Evolutionary conservation across 129 eudicot genomes (phyloP), one percentile per base, ranked within the genome.

Genomic region (Helianthus tuberosus): DNA sequence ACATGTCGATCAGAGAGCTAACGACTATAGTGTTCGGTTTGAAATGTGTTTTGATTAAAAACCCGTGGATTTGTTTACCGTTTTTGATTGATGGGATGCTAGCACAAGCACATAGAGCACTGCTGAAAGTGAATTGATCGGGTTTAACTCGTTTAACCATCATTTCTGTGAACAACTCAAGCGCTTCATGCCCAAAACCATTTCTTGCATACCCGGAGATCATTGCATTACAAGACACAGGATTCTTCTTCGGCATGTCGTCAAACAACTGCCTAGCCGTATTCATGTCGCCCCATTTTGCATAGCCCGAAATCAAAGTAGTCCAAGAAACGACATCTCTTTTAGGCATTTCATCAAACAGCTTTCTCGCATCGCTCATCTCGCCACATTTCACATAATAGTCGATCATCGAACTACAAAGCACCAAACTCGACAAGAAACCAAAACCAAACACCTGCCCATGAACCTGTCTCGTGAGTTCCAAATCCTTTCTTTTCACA

Each of bases 1-100:
- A 91, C 97, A 89, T 89, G 84, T 89, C 93, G 27, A 91, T 87
- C 29, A 91, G 86, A 43, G 96, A 81, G 80, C 93, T 84, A 64
- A 87, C 69, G 20, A 91, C 93, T 25, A 89, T 84, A 10, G 61
- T 66, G 77, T 89, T 91, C 16, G 97, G 92, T 36, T 72, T 84
- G 48, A 88, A 75, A 53, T 74, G 46, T 49, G 84, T 69, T 32
- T 73, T 77, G 59, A 84, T 32, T 76, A 91, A 55, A 79, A 14
- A 82, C 9, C 86, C 91, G 68, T 91, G 97, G 73, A 91, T 77
- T 84, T 91, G 89, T 74, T 79, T 88, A 51, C 97, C 96, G 25
- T 74, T 78, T 74, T 83, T 81, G 2, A 80, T 73, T 10, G 89
- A 89, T 17, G 86, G 53, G 14, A 80, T 61, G 71, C 74, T 67